phyloP scores from a whole-genome alignment of 805 yeast genomes.

The Hermanozyma aechmeae region DNA sequence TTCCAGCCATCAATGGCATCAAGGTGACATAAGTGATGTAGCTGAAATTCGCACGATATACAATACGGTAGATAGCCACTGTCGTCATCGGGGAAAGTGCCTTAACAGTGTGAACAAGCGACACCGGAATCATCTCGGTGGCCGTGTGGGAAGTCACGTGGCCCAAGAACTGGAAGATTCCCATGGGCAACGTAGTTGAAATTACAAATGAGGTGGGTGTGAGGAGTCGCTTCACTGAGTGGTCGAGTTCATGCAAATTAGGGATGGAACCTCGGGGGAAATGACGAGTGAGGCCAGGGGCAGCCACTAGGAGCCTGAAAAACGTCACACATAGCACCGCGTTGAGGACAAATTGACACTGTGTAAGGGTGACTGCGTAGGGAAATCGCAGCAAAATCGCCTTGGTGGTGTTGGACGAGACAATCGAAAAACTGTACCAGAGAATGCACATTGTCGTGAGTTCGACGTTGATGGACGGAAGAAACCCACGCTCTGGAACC shows the following conservation, averaged over 20 bases:
- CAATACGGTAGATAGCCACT: slow-evolving; percentile 62
- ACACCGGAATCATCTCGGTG: slow-evolving; percentile 88
- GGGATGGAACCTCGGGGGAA: slow-evolving; percentile 12
- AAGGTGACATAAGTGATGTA: slow-evolving; percentile 67
- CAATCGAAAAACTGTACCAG: slow-evolving; percentile 78
- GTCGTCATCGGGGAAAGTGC: slow-evolving; percentile 87
- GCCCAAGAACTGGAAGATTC: slow-evolving; percentile 85
- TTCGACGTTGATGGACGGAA: slow-evolving; percentile 17
- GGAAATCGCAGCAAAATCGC: slow-evolving; percentile 58
- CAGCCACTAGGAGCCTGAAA: slow-evolving; percentile 22
- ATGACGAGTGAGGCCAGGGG: slow-evolving; percentile 12
- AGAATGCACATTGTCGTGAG: slow-evolving; percentile 42
- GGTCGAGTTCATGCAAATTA: slow-evolving; percentile 11
- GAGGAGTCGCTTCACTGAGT: slow-evolving; percentile 31
- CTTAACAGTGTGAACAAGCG: slow-evolving; percentile 88
- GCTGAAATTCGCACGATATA: slow-evolving; percentile 52
- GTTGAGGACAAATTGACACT: slow-evolving; percentile 75
- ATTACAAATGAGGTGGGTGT: slow-evolving; percentile 46
- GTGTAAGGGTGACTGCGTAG: slow-evolving; percentile 84
- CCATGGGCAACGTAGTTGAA: slow-evolving; percentile 83
- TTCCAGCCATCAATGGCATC: slow-evolving; percentile 74
- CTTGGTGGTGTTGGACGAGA: slow-evolving; percentile 77
- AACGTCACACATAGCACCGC: slow-evolving; percentile 47
- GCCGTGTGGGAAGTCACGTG: slow-evolving; percentile 89
- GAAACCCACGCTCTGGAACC: slow-evolving; percentile 19